Percentiles rank a stretch among this genome's conserved stretches.
Conservation (phyloP, 1,139 yeast genomes). For the Meyerozyma elateridarum region DNA sequence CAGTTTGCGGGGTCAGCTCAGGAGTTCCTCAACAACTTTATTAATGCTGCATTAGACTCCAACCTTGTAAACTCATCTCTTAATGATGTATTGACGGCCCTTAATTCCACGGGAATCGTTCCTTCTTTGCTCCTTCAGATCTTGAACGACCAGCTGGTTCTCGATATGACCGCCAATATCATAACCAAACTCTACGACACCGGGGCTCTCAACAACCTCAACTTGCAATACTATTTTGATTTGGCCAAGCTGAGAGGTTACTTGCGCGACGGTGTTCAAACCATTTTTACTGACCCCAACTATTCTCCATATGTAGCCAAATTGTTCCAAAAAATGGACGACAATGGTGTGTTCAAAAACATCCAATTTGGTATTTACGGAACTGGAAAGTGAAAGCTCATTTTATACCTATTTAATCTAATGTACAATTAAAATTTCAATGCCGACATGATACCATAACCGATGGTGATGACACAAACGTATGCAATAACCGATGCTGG, state of each 20-base stretch:
- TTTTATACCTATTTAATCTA: not conserved
- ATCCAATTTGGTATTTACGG: conserved; percentile 36
- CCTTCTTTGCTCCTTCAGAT: conserved; percentile 26
- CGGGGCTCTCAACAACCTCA: conserved; percentile 31
- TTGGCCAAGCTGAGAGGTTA: conserved; percentile 21
- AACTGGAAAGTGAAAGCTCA: not conserved
- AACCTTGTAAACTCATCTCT: conserved; percentile 21
- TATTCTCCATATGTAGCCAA: conserved; percentile 32
- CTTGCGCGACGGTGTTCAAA: conserved; percentile 23
- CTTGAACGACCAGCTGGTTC: conserved; percentile 21
- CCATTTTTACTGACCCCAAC: conserved; percentile 23
- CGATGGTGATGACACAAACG: conserved; percentile 66
- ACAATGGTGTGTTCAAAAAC: conserved; percentile 27
- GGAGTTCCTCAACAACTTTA: conserved; percentile 29
- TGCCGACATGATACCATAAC: conserved; percentile 66
- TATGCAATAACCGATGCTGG: conserved; percentile 78
- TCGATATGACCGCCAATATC: conserved; percentile 20
- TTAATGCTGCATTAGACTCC: conserved; percentile 25
- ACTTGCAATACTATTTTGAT: conserved; percentile 19
- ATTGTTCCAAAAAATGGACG: conserved; percentile 31
- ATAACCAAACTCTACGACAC: conserved; percentile 25
- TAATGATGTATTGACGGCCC: conserved; percentile 24
- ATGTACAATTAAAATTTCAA: conserved; percentile 35
- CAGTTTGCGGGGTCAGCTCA: conserved; percentile 30
- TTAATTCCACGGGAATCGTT: conserved; percentile 29